Base-by-base conservation (phyloP, 805 yeast species). In the Metschnikowia lunata region DNA sequence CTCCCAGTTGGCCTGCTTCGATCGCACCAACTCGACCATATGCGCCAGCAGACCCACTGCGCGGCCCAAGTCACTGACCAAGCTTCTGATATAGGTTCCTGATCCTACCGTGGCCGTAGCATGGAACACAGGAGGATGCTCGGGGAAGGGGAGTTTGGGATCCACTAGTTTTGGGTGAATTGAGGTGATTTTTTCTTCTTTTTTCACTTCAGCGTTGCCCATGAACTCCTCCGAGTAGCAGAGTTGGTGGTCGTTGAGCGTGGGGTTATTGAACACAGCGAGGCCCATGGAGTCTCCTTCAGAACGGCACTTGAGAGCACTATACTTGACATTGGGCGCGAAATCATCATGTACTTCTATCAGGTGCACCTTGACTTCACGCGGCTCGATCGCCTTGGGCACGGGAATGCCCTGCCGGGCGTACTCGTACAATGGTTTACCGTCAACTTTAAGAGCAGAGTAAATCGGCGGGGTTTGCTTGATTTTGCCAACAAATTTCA, bases 391-490 rank as follows among this genome's bases (percentile, higher is more conserved):
- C n/a, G 83, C 48, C 39, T 79, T 75, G 0, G 99, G 99, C 15
- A 93, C 72, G 0, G 96, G 91, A 26, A 77, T 69, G 0, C 95
- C 95, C 50, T 85, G 79, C 50, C 99, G 75, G 1, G 99, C 99
- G 61, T 93, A 93, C 56, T 91, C 96, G 60, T 95, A 89, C 38
- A 95, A 68, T 4, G 96, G 95, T 65, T 83, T 88, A 13, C 99
- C 99, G 59, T 88, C 83, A 82, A 95, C 85, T 60, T 91, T 91
- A 46, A 95, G 69, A 0, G 99, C 99, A 13, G 97, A 87, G 63
- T 80, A 93, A 11, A 93, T 83, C 0, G 99, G 99, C 10, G 99
- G 99, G 0, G 95, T 84, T 64, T 93, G 99, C 54, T 75, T 75
- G 41, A 90, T 68, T 12, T 80, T 75, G 0, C 98, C 99, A n/a